Evolutionary conservation across 1,284 basidiomycete species (phyloP), one percentile per base, ranked within the genome.

Genomic region (Caloboletus firmus): DNA sequence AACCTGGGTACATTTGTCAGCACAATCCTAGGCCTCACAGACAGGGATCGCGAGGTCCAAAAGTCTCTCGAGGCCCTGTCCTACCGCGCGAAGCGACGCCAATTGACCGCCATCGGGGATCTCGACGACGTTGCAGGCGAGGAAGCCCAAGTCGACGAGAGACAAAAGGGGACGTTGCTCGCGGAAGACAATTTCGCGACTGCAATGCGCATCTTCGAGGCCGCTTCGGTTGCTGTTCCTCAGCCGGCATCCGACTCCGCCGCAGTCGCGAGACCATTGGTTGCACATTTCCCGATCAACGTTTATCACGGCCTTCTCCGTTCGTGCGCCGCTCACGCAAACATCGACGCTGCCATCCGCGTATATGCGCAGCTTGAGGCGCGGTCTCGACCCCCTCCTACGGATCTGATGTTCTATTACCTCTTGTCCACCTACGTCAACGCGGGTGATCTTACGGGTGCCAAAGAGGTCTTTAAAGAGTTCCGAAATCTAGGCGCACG

Each of bases 201-300:
- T 0, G 91, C 91, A 0, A 74, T 92, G 71, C 79, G 83, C 28
- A 75, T 93, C 47, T 95, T 91, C 71, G 79, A 87, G 42, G 81
- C 83, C 0, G 76, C 80, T 46, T 74, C 79, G 47, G 62, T 75
- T 20, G 62, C 79, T 39, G 64, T 74, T 41, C 70, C 71, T 42
- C 59, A 42, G 9, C 15, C 44, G 4, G 4, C 43, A 9, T 55
- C 55, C 3, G 47, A 46, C 26, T 45, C 56, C n/a, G 1, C 48
- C 8, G 1, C 30, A 20, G 4, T 15, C 9, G 5, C 31, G 8
- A 54, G 17, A 37, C 54, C 63, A 1, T 26, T 68, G 13, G 54
- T 22, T 1, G 15, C 51, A 0, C 28, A 59, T 18, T 70, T 87
- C 56, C 71, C 76, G 1, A 50, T 75, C 2, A 45, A 59, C 15